These are phyloP conservation scores for Xerocomellus amylosporus DNA, from an alignment of 768 basidiomycete species.

Conservation along the genomic window DNA sequence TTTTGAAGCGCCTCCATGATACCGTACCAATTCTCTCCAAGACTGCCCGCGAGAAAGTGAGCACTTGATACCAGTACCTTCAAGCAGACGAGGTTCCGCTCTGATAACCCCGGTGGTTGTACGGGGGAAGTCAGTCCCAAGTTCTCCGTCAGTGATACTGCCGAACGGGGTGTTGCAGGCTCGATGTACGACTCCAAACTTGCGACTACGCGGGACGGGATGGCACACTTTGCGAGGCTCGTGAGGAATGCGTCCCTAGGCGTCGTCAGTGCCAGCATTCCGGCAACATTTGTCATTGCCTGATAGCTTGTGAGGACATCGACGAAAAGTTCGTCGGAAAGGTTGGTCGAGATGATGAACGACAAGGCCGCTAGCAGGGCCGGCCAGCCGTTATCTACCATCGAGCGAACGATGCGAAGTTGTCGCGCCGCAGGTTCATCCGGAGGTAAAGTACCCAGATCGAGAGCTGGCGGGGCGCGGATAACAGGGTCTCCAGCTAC, in stretches of 20 bases:
- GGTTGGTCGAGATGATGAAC: conserved; percentile 84
- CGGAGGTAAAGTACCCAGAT: conserved; percentile 52
- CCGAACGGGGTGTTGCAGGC: conserved; percentile 58
- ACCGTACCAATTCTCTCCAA: conserved; percentile 91
- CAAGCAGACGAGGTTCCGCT: conserved; percentile 88
- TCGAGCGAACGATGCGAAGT: conserved; percentile 64
- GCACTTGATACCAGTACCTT: conserved; percentile 78
- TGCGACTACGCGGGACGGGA: conserved; percentile 87
- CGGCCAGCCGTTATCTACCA: conserved; percentile 90
- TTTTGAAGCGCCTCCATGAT: conserved; percentile 91
- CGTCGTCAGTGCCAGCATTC: conserved; percentile 81
- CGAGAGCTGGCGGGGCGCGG: conserved; percentile 71
- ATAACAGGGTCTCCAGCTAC: conserved; percentile 61
- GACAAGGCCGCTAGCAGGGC: conserved; percentile 87
- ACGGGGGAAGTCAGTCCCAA: conserved; percentile 53
- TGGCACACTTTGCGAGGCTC: conserved; percentile 84
- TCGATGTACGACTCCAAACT: conserved; percentile 64
- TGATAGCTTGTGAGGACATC: conserved; percentile 82
- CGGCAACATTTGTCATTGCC: conserved; percentile 82
- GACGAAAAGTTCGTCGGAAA: conserved; percentile 89
- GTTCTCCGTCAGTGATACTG: conserved; percentile 60
- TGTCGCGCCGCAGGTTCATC: conserved; percentile 54
- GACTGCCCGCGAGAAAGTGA: conserved; percentile 76
- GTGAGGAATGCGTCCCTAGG: conserved; percentile 93
- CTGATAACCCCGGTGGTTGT: conserved; percentile 74